Conservation (phyloP, 2,329 filamentous ascomycete species). For the Alternaria burnsii region DNA sequence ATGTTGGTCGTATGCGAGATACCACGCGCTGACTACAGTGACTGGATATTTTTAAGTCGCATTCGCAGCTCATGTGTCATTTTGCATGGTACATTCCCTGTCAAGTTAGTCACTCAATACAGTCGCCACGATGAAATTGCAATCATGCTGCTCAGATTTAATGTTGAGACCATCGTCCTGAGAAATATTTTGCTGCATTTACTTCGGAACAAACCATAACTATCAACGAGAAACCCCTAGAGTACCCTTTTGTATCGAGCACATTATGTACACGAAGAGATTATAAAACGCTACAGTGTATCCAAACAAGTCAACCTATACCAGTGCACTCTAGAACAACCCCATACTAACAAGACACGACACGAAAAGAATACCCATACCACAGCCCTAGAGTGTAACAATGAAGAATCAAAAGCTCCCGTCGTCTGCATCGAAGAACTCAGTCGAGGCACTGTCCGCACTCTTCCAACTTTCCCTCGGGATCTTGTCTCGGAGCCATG, state of each 20-base stretch:
- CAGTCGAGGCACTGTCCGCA: constrained; percentile 31
- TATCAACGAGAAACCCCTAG: constrained; percentile 3
- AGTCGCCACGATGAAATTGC: background rate
- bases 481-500: constrained; percentile 81
- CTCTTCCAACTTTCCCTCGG: constrained; percentile 53
- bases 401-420: constrained; percentile 18
- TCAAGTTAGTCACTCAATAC: background rate
- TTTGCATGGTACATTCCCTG: background rate
- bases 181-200: background rate
- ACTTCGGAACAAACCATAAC: background rate
- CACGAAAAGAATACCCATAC: background rate
- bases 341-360: background rate
- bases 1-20: background rate
- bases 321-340: background rate
- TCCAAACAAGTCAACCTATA: background rate
- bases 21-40: background rate
- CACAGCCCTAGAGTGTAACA: background rate
- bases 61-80: background rate
- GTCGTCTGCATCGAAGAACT: constrained; percentile 33
- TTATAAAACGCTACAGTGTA: constrained; percentile 12
- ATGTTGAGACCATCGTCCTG: background rate
- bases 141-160: background rate
- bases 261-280: constrained; percentile 16
- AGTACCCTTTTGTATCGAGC: background rate
- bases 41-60: background rate